These are phyloP conservation scores for Taphrina betulina DNA, from an alignment of 1,139 yeast species.

Conservation along the genomic window DNA sequence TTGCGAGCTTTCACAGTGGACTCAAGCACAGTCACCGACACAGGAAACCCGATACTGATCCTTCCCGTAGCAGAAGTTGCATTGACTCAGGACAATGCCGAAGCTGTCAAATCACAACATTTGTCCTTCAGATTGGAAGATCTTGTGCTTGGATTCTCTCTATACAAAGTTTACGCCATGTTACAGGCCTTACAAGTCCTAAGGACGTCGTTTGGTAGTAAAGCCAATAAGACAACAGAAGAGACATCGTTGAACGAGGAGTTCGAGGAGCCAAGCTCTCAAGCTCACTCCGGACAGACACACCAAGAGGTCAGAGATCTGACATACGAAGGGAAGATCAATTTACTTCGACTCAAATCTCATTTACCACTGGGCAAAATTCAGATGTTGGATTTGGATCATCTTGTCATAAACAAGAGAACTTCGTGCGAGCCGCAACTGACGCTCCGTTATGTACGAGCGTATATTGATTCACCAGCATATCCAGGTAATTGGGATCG, in stretches of 20 bases:
- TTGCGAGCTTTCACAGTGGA: conserved; percentile 14
- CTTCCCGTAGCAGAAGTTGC: conserved; percentile 11
- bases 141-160: conserved; percentile 14
- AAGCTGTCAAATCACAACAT: neutral
- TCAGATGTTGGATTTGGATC: conserved; percentile 54
- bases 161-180: conserved; percentile 28
- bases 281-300: conserved; percentile 47
- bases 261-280: too few relatives aligned
- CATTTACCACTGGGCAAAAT: conserved; percentile 56
- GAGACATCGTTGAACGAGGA: conserved; percentile 38
- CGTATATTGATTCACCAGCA: conserved; percentile 58
- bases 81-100: neutral
- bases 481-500: conserved; percentile 51
- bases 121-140: conserved; percentile 3
- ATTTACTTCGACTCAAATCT: conserved; percentile 47
- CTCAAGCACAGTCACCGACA: conserved; percentile 5
- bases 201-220: conserved; percentile 9
- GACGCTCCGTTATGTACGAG: conserved; percentile 48
- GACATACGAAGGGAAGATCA: conserved; percentile 5
- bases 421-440: conserved; percentile 43
- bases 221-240: neutral
- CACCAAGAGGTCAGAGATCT: neutral
- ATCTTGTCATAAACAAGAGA: conserved; percentile 45
- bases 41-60: neutral
- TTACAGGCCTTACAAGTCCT: conserved; percentile 29